phyloP scores from a whole-genome alignment of 352 stramenopile species.

The Sclerospora graminicola region DNA sequence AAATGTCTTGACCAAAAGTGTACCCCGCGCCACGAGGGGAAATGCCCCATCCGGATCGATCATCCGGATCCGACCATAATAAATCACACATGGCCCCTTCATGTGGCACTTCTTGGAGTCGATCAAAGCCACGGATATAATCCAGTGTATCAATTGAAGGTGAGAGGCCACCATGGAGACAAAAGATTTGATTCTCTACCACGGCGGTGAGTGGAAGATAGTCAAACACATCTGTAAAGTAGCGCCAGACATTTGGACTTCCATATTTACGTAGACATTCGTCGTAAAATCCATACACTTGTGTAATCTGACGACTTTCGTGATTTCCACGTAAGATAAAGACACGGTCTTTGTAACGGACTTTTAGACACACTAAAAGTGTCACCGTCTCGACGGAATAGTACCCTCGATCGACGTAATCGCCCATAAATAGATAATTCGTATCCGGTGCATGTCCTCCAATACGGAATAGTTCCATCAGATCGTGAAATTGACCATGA shows the following conservation, averaged over 20 bases:
- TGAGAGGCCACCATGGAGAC: conserved; percentile 96
- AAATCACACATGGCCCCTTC: conserved; percentile 97
- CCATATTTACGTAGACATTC: conserved; percentile 92
- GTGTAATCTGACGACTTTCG: too few relatives aligned
- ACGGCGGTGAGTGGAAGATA: conserved; percentile 94
- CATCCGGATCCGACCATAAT: conserved; percentile 97
- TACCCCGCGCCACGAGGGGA: conserved; percentile 96
- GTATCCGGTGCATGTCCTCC: too few relatives aligned
- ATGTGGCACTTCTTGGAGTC: conserved; percentile 88
- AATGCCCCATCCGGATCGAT: conserved; percentile 97
- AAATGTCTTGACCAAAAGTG: conserved; percentile 98
- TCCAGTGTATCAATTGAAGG: conserved; percentile 89
- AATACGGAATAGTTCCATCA: conserved; percentile 93
- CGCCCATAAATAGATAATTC: conserved; percentile 75
- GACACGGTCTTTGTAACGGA: conserved; percentile 80
- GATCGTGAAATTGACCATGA: conserved; percentile 97
- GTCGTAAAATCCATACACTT: conserved; percentile 73
- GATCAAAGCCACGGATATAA: too few relatives aligned
- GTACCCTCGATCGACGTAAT: conserved; percentile 86
- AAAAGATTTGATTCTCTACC: conserved; percentile 99
- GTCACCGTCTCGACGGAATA: conserved; percentile 81
- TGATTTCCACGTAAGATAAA: too few relatives aligned
- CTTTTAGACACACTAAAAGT: conserved; percentile 79
- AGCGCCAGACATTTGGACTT: too few relatives aligned
- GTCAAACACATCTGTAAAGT: too few relatives aligned